Conservation (phyloP, 192 early-diverging fungal species). For the Kickxella alabastrina region DNA sequence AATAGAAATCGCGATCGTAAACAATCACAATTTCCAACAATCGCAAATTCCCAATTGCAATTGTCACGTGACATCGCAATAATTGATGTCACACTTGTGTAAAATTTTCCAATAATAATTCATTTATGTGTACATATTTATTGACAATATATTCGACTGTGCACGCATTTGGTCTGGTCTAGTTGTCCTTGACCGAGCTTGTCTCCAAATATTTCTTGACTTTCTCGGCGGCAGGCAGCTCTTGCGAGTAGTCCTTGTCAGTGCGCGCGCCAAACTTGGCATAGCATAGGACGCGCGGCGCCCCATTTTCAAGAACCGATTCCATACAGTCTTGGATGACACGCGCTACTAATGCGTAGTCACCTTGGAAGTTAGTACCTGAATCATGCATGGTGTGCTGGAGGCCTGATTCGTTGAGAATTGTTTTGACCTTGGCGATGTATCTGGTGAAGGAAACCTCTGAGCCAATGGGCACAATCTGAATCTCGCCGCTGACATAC, state of each 20-base stretch:
- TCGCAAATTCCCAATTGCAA: too few relatives aligned
- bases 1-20: too few relatives aligned
- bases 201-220: slow-evolving; percentile 17
- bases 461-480: slow-evolving; percentile 37
- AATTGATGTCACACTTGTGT: too few relatives aligned
- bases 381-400: slow-evolving; percentile 51
- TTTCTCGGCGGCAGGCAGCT: slow-evolving; percentile 31
- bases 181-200: too few relatives aligned
- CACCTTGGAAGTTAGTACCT: slow-evolving; percentile 47
- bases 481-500: slow-evolving; percentile 48
- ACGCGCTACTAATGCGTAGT: slow-evolving; percentile 27
- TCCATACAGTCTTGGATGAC: slow-evolving; percentile 45
- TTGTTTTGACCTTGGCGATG: slow-evolving; percentile 35
- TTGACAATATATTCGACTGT: too few relatives aligned
- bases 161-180: too few relatives aligned
- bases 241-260: slow-evolving; percentile 34
- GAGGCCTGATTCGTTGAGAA: slow-evolving; percentile 38
- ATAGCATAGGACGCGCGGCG: slow-evolving; percentile 43
- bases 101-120: too few relatives aligned
- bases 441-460: slow-evolving; percentile 38
- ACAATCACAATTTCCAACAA: too few relatives aligned
- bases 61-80: too few relatives aligned
- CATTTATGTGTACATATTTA: too few relatives aligned
- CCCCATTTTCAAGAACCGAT: slow-evolving; percentile 39
- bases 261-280: slow-evolving; percentile 44